phyloP scores from a whole-genome alignment of 129 eudicot species.

The Apium graveolens region DNA sequence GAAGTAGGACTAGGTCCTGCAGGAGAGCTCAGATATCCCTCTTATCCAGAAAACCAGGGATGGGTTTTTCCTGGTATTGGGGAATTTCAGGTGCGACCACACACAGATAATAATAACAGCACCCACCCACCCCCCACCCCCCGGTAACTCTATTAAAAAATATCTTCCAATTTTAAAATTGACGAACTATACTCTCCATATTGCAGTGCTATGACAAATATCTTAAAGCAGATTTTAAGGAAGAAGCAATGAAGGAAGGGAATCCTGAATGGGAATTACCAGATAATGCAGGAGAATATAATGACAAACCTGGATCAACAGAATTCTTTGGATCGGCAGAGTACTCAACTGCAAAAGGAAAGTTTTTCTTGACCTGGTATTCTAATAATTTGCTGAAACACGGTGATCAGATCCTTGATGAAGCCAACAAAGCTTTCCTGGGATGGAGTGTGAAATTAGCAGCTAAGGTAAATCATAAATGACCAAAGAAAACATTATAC shows the following conservation, averaged over 20 bases:
- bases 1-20: slow-evolving; percentile 96
- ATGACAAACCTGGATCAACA: slow-evolving; percentile 53
- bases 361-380: slow-evolving; percentile 82
- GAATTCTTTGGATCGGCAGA: slow-evolving; percentile 58
- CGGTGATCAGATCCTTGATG: slow-evolving; percentile 84
- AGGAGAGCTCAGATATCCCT: slow-evolving; percentile 91
- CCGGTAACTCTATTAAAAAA: not conserved
- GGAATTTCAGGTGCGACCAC: slow-evolving; percentile 66
- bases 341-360: slow-evolving; percentile 61
- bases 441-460: slow-evolving; percentile 72
- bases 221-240: slow-evolving; percentile 45
- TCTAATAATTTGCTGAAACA: slow-evolving; percentile 69
- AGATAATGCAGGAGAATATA: slow-evolving; percentile 67
- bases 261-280: slow-evolving; percentile 77
- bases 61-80: slow-evolving; percentile 93
- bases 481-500: not conserved
- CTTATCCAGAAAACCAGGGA: slow-evolving; percentile 70
- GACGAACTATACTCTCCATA: slow-evolving; percentile 5
- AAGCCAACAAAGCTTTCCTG: slow-evolving; percentile 73
- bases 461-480: slow-evolving; percentile 44
- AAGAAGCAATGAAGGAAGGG: slow-evolving; percentile 52
- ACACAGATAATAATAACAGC: no score
- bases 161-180: not conserved
- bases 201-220: slow-evolving; percentile 85
- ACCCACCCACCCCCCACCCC: no score